Percentiles rank a stretch among this genome's conserved stretches.
Conservation (phyloP, 768 basidiomycete species). For the Suillus luteus region DNA sequence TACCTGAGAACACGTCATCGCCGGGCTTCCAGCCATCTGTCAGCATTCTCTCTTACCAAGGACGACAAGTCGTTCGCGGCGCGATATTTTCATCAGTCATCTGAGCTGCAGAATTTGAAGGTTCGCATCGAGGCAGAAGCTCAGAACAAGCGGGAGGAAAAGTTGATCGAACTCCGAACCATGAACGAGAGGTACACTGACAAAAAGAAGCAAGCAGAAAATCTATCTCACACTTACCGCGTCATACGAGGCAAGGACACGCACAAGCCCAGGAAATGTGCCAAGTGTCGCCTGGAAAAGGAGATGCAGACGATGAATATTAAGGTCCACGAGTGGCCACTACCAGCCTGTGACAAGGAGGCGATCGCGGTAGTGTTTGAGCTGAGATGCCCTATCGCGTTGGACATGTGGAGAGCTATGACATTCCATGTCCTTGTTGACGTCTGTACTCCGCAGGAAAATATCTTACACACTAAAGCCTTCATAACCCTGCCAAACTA, state of each 20-base stretch:
- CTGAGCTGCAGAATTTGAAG: slow-evolving; percentile 27
- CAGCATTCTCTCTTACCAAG: too few species aligned
- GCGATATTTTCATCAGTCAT: slow-evolving; percentile 15
- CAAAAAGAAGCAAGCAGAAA: neutral
- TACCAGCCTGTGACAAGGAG: slow-evolving; percentile 32
- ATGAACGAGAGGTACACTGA: slow-evolving; percentile 21
- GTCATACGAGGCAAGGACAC: neutral
- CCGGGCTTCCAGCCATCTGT: too few species aligned
- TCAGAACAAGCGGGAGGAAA: slow-evolving; percentile 20
- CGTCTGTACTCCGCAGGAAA: slow-evolving; percentile 27
- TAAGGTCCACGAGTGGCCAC: slow-evolving; percentile 47
- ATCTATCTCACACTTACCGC: neutral
- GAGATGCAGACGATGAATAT: slow-evolving; percentile 32
- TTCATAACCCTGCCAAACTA: slow-evolving; percentile 23
- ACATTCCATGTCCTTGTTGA: slow-evolving; percentile 44
- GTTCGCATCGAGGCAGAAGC: slow-evolving; percentile 34
- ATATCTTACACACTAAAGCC: slow-evolving; percentile 2
- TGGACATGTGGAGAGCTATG: slow-evolving; percentile 45
- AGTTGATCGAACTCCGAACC: slow-evolving; percentile 13
- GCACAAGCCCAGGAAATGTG: slow-evolving; percentile 17
- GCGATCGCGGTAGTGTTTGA: slow-evolving; percentile 44
- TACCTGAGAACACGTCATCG: too few species aligned
- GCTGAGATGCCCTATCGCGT: slow-evolving; percentile 40
- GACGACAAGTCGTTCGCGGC: too few species aligned
- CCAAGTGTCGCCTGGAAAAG: slow-evolving; percentile 31